phyloP scores from a whole-genome alignment of 768 basidiomycete genomes.

The Leccinum aurantiacum region DNA sequence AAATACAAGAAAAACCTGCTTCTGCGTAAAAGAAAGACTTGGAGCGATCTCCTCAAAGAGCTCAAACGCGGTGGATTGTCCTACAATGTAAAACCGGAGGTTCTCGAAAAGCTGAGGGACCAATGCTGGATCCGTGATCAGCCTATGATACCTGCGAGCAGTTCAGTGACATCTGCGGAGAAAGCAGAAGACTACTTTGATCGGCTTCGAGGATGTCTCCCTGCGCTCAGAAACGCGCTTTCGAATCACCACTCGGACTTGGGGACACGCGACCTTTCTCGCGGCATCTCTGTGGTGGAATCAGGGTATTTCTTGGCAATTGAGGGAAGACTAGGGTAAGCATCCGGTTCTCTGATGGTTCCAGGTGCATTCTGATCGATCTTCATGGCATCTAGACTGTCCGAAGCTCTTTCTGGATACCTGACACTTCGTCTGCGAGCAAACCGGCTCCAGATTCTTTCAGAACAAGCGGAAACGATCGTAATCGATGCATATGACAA shows the following conservation, averaged over 20 bases:
- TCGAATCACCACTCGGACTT: constrained; percentile 78
- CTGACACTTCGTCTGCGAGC: constrained; percentile 14
- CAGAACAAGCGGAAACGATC: constrained; percentile 22
- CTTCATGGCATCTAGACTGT: constrained; percentile 13
- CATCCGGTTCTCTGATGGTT: constrained; percentile 10
- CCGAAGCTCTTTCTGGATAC: constrained; percentile 19
- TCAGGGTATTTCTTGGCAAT: constrained; percentile 72
- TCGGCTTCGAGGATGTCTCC: constrained; percentile 63
- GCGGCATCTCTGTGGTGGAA: constrained; percentile 76
- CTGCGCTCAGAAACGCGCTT: constrained; percentile 60
- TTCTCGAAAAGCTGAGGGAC: constrained; percentile 55
- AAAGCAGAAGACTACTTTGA: constrained; percentile 64
- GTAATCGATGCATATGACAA: constrained; percentile 12
- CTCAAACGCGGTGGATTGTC: constrained; percentile 78
- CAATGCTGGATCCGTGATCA: constrained; percentile 68
- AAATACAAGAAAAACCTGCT: constrained; percentile 73
- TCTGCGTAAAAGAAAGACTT: constrained; percentile 84
- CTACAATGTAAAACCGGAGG: constrained; percentile 65
- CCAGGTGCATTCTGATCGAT: constrained; percentile 1
- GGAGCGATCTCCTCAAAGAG: constrained; percentile 88
- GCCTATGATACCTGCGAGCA: constrained; percentile 36
- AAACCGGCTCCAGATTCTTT: constrained; percentile 23
- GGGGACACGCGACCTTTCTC: constrained; percentile 81
- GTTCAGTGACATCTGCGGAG: constrained; percentile 27
- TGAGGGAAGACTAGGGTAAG: constrained; percentile 63